Evolutionary conservation across 495 filamentous ascomycete species (phyloP).

Genomic region (Penicillium paradoxum): DNA sequence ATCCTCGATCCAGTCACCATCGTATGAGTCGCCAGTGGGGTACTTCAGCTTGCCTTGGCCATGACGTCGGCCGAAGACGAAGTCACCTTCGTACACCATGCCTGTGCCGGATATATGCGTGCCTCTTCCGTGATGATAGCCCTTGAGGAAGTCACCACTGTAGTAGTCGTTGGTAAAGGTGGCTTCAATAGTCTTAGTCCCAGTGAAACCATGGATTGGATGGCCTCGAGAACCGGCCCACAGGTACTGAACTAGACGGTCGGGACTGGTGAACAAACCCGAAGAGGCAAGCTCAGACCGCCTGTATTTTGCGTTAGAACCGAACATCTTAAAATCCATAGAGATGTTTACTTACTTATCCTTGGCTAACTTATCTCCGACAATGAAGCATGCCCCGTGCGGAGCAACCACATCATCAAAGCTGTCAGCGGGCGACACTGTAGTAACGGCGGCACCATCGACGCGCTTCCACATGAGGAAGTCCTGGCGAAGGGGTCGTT

Average conservation of each 20-base stretch:
- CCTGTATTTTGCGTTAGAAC: slow-evolving; percentile 16
- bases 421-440: slow-evolving; percentile 37
- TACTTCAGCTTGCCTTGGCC: slow-evolving; percentile 56
- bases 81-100: slow-evolving; percentile 52
- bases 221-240: slow-evolving; percentile 42
- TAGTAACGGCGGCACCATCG: slow-evolving; percentile 35
- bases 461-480: slow-evolving; percentile 45
- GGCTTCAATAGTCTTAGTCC: slow-evolving; percentile 39
- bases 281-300: slow-evolving; percentile 33
- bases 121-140: slow-evolving; percentile 48
- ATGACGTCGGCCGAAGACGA: slow-evolving; percentile 47
- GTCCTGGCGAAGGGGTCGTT: slow-evolving; percentile 35
- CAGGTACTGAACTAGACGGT: slow-evolving; percentile 44
- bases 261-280: slow-evolving; percentile 43
- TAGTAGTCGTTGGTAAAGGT: slow-evolving; percentile 47
- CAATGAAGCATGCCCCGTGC: slow-evolving; percentile 42
- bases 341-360: slow-evolving; percentile 27
- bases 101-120: slow-evolving; percentile 51
- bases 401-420: slow-evolving; percentile 35
- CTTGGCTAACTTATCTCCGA: slow-evolving; percentile 40
- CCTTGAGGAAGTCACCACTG: slow-evolving; percentile 45
- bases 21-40: slow-evolving; percentile 59
- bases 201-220: slow-evolving; percentile 42
- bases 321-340: background rate
- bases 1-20: slow-evolving; percentile 53